These are phyloP conservation scores for Nigrograna mackinnonii DNA, from an alignment of 2,329 filamentous ascomycete species.

Conservation along the genomic window DNA sequence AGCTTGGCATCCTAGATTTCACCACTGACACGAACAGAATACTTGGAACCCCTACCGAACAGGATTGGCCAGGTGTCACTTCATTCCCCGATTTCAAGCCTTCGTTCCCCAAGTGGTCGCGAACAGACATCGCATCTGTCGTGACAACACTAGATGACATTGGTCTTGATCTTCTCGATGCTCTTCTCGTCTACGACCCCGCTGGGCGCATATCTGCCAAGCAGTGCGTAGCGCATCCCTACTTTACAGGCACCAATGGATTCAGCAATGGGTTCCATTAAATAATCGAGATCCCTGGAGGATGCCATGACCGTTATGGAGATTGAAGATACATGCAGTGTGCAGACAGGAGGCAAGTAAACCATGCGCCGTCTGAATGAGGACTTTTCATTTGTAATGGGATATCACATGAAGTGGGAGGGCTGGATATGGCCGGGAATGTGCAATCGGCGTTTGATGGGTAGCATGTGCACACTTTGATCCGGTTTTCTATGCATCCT, in stretches of 20 bases:
- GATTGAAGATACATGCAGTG: slow-evolving; percentile 24
- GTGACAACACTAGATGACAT: slow-evolving; percentile 74
- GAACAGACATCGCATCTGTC: slow-evolving; percentile 67
- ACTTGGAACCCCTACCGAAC: slow-evolving; percentile 81
- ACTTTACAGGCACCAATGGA: slow-evolving; percentile 64
- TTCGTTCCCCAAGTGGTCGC: slow-evolving; percentile 88
- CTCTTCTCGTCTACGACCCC: slow-evolving; percentile 83
- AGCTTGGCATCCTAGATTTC: not conserved
- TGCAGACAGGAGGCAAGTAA: slow-evolving; percentile 9
- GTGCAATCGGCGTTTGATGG: too few species aligned
- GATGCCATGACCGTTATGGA: slow-evolving; percentile 34
- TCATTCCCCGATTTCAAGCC: slow-evolving; percentile 92
- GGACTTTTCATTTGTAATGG: slow-evolving; percentile 1
- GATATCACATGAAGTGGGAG: too few species aligned
- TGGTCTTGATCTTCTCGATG: slow-evolving; percentile 69
- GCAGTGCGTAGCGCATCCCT: slow-evolving; percentile 81
- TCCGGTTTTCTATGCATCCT: too few species aligned
- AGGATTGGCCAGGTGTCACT: slow-evolving; percentile 87
- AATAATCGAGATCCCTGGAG: slow-evolving; percentile 16
- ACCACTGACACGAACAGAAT: slow-evolving; percentile 40
- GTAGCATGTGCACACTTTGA: too few species aligned
- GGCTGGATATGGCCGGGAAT: too few species aligned
- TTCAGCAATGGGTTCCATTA: slow-evolving; percentile 47
- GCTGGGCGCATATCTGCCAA: slow-evolving; percentile 87
- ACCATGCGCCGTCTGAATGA: slow-evolving; percentile 3